Base-by-base conservation (phyloP, 148 eudicot genomes). In the Silene latifolia region DNA sequence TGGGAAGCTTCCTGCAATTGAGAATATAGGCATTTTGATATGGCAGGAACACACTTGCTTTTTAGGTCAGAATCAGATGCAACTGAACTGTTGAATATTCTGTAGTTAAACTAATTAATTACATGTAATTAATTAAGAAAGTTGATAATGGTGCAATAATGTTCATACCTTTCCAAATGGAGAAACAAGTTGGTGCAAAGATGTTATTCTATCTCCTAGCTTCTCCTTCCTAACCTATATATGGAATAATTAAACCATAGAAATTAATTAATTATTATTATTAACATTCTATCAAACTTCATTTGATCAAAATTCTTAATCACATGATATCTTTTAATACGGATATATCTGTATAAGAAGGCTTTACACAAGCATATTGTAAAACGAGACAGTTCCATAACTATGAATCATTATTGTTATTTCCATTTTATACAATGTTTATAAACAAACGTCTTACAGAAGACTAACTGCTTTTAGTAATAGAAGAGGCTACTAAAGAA, bases 221-320 rank as follows among this genome's bases (percentile, higher is more conserved):
- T 87, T 87, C 83, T 87, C 93, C 83, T 89, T 89, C 63, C 93
- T 89, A 77, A 88, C 89, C 91, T 88, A 83, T 39, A 23, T 58
- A 25, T 53, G 0, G 2, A 4, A 72, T 27, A 25, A 72, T 15
- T 0, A 4, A 21, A 53, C 17, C 39, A 71, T 23, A 25, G 24
- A 21, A 29, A 27, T 27, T 23, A 62, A 21, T 61, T 17, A 9
- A 11, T 62, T 39, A 39, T 6, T 39, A 39, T 39, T 39, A 39
- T 39, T 39, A 39, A 5, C 44, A 8, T 15, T 23, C 65, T 23
- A 21, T 21, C 13, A 21, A 59, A 20, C 17, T 62, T 62, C 65
- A 10, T 39, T 39, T 39, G 1, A 39, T 39, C 44, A 39, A 39
- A 39, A 0, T 39, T 39, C 44, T 35, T 35, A 35, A 4, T 35